Base-by-base conservation (phyloP, 768 basidiomycete species). In the Candolleomyces eurysporus region DNA sequence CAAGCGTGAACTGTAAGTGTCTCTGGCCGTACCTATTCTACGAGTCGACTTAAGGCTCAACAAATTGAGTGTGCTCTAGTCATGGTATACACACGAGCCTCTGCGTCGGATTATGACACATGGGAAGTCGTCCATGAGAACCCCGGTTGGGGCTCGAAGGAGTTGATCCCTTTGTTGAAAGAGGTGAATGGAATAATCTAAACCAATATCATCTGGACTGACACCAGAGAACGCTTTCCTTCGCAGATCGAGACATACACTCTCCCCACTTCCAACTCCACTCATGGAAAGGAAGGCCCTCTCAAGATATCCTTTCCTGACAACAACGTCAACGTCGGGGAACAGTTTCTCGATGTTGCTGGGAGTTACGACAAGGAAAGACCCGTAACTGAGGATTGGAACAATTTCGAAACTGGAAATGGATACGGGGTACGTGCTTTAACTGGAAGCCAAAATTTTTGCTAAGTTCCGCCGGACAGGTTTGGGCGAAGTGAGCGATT, bases 71-170 rank as follows among this genome's bases (percentile, higher is more conserved):
- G 21, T 45, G 21, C 36, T 46, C 31, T 42, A 82, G 80, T 80
- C 61, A 77, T 78, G 68, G 77, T 83, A 77, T 89, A 88, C 63
- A 82, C 79, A 0, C 80, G 88, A 26, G 81, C 84, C 14, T 71
- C 83, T 8, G 82, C 84, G 1, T 87, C 86, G 0, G 88, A 90
- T 66, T 88, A 83, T 52, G 84, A 90, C 63, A 83, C 84, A 54
- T 89, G 87, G 88, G 80, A 82, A 66, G 72, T 61, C 0, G 68
- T 75, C 2, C 70, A 82, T 30, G 76, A 75, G 4, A 88, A 88
- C 66, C 70, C 79, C 1, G 88, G 87, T 1, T 90, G 88, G 88
- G 76, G 85, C 5, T 82, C 84, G 0, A 73, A 77, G 52, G 74
- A 83, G 30, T 66, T 90, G 5, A 79, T 89, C 32, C 87, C 87